Evolutionary conservation across 176 grass and related monocot species (phyloP), one percentile per base, ranked within the genome.

Genomic region (Cenchrus fungigraminus): DNA sequence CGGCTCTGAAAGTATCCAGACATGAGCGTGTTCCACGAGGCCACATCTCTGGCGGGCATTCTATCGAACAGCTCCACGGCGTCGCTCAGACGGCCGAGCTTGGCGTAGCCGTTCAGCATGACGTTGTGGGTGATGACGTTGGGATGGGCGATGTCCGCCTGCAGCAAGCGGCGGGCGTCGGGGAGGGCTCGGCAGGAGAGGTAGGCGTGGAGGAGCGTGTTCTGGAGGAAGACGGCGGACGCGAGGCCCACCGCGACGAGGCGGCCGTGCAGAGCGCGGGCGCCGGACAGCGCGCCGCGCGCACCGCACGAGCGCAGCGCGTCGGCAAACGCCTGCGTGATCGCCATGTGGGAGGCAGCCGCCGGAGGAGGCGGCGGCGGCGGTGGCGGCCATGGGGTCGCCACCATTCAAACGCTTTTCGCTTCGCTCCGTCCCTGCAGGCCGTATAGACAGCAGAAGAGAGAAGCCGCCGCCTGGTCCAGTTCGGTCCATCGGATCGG

Each of bases 21-120:
- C 93, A 98, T 90, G 77, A 98, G 81, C 0, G 96, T 94, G 79
- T 98, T 98, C 96, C 96, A 98, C 6, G 96, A 93, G 20, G 88
- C 81, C 25, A 87, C 74, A 77, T 98, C 93, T 6, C 93, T 86
- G 4, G 71, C 76, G 0, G 87, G 87, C 93, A 98, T 98, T 94
- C 91, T 89, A 51, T 85, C 96, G 73, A 98, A 98, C 91, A 98
- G 16, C 59, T 92, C 82, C 8, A 32, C 89, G 4, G 93, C 96
- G 4, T 91, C 87, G 49, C 44, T 25, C 80, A 94, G 89, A 11
- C 44, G 29, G 54, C 91, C 96, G 20, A 84, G 80, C 74, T 98
- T 95, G 4, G 72, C 65, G 14, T 90, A 87, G 12, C 96, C 87
- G 0, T 92, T 94, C 12, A 94, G 79, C 91, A 92, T 98, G 69